Percentiles rank a stretch among this genome's conserved stretches.
phyloP scores from a whole-genome alignment of 768 basidiomycete species.

The Boletus subcaerulescens region DNA sequence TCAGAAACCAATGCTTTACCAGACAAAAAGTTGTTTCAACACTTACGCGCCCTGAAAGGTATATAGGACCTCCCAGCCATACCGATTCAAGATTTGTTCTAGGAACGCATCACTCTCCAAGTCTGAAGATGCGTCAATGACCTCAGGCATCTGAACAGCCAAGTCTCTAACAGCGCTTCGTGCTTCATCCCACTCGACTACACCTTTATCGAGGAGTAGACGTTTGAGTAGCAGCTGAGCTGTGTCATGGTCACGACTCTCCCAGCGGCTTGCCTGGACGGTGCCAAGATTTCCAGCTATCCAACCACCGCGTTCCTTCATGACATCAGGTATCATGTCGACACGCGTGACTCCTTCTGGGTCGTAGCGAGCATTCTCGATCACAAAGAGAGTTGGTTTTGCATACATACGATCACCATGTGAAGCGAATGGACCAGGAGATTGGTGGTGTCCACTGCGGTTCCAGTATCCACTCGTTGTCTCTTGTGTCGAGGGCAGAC shows the following conservation, averaged over 20 bases:
- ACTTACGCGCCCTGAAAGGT: conserved; percentile 42
- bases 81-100: conserved; percentile 29
- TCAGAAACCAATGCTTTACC: conserved; percentile 10
- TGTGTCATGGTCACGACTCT: conserved; percentile 1
- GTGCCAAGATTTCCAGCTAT: conserved; percentile 6
- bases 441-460: conserved; percentile 27
- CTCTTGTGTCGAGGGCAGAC: conserved; percentile 30
- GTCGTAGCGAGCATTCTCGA: conserved; percentile 42
- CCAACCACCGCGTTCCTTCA: conserved; percentile 30
- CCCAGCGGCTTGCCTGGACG: conserved; percentile 16
- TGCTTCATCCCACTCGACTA: conserved; percentile 32
- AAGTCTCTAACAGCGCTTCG: conserved; percentile 19
- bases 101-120: conserved; percentile 27
- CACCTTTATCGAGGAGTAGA: conserved; percentile 18
- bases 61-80: conserved; percentile 40
- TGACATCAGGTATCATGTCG: conserved; percentile 29
- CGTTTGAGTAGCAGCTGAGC: conserved; percentile 17
- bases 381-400: conserved; percentile 29
- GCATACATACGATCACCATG: conserved; percentile 12
- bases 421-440: conserved; percentile 14
- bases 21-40: background rate
- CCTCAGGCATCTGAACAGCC: conserved; percentile 17
- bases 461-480: conserved; percentile 39
- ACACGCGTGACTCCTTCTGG: conserved; percentile 35
- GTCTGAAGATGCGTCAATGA: conserved; percentile 2